A percentile compares a stretch with the other conserved stretches of the same genome.
phyloP scores from a whole-genome alignment of 2,329 filamentous ascomycete genomes.

The Neonectria punicea region DNA sequence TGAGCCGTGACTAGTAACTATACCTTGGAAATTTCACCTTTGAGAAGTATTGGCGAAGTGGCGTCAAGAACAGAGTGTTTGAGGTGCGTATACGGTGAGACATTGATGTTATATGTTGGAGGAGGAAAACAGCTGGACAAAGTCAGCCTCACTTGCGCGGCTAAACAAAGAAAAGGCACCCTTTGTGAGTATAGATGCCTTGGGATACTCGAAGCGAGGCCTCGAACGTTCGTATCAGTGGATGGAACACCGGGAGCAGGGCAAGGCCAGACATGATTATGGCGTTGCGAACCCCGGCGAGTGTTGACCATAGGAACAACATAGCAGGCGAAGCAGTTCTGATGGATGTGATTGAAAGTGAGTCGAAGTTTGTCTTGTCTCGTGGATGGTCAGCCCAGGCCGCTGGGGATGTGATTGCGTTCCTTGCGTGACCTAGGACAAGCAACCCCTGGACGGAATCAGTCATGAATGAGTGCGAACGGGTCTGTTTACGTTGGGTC shows the following conservation, averaged over 20 bases:
- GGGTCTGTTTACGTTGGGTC: background rate
- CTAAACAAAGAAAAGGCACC: background rate
- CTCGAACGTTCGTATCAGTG: background rate
- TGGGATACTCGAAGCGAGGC: background rate
- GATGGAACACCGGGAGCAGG: background rate
- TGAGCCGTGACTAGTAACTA: background rate
- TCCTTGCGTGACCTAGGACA: conserved; percentile 6
- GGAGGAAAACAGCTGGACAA: background rate
- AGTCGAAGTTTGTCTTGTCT: conserved; percentile 11
- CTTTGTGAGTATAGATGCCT: background rate
- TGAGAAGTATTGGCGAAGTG: too few species aligned
- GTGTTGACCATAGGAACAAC: background rate
- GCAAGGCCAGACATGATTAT: background rate
- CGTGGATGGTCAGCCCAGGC: background rate
- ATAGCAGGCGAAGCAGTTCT: background rate
- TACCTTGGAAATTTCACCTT: background rate
- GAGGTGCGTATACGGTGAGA: too few species aligned
- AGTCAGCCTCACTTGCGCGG: background rate
- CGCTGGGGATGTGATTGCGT: background rate
- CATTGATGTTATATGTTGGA: background rate
- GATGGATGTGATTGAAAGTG: background rate
- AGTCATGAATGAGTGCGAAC: background rate
- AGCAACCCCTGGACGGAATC: background rate
- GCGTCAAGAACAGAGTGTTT: background rate
- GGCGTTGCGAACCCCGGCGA: background rate